These are phyloP conservation scores for Allium fistulosum DNA, from an alignment of 106 monocot genomes.

Conservation along the genomic window DNA sequence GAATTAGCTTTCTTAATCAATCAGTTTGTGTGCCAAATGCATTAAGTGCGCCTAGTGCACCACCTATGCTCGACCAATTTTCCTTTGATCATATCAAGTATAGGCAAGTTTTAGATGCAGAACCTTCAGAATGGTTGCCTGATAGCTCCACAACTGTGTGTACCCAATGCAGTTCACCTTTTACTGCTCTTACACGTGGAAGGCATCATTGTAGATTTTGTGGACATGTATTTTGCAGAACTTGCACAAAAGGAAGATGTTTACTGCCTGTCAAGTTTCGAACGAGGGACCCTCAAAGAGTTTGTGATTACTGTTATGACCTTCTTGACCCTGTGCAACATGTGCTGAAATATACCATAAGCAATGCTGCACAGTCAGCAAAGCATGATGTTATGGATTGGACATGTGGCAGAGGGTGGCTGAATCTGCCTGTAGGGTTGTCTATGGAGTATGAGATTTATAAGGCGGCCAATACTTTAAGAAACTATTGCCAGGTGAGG, in stretches of 20 bases:
- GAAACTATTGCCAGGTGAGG: slow-evolving; percentile 69
- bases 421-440: slow-evolving; percentile 88
- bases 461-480: slow-evolving; percentile 70
- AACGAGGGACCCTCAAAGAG: slow-evolving; percentile 73
- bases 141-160: slow-evolving; percentile 60
- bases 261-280: slow-evolving; percentile 75
- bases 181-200: slow-evolving; percentile 67
- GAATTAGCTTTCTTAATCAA: slow-evolving; percentile 53
- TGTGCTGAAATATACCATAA: slow-evolving; percentile 49
- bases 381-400: slow-evolving; percentile 96
- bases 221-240: slow-evolving; percentile 76
- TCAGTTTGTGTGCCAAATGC: slow-evolving; percentile 90
- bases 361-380: slow-evolving; percentile 74
- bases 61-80: slow-evolving; percentile 44
- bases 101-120: slow-evolving; percentile 54
- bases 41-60: slow-evolving; percentile 73
- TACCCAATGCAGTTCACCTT: slow-evolving; percentile 71
- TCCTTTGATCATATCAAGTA: slow-evolving; percentile 36
- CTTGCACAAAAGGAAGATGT: slow-evolving; percentile 75
- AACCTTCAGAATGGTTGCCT: slow-evolving; percentile 92
- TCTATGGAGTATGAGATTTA: slow-evolving; percentile 95
- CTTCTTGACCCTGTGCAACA: slow-evolving; percentile 77
- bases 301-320: slow-evolving; percentile 83
- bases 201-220: slow-evolving; percentile 97
- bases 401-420: slow-evolving; percentile 83